Base-by-base conservation (phyloP, 2,329 filamentous ascomycete species). In the Sporothrix curviconia region DNA sequence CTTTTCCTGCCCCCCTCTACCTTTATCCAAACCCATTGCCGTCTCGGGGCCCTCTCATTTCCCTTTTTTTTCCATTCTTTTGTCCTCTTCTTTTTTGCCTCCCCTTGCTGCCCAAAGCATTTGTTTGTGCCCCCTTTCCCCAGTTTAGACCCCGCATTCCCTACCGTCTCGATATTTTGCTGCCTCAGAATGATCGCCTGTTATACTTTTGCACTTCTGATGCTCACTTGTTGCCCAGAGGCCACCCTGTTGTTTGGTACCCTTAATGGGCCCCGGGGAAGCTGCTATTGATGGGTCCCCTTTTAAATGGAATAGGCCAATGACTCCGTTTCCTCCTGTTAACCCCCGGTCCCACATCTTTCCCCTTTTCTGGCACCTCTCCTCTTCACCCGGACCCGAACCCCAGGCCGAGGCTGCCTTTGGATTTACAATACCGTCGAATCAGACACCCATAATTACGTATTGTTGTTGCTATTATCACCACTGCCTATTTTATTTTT, bases 241-340 rank as follows among this genome's bases (percentile, higher is more conserved):
- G 30, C 17, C 50, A 51, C 17, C 30, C 54, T n/a, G n/a, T n/a
- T n/a, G n/a, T 34, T 36, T 28, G 8, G 47, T 34, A 34, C n/a
- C 49, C 42, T 58, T 49, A 54, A 58, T 44, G 56, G 56, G 14
- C 36, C n/a, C n/a, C n/a, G n/a, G n/a, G n/a, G n/a, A n/a, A 34
- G 19, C 17, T 12, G 49, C 24, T 58, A 57, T 58, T 54, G 42
- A 5, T 46, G 15, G 19, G 4, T 24, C 39, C 25, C 25, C 42
- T 30, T n/a, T 46, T 30, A n/a, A n/a, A n/a, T n/a, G n/a, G n/a
- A n/a, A n/a, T n/a, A n/a, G n/a, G n/a, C n/a, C n/a, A n/a, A n/a
- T n/a, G n/a, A n/a, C n/a, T n/a, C n/a, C n/a, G n/a, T n/a, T n/a
- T n/a, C n/a, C n/a, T n/a, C n/a, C n/a, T n/a, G n/a, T 17, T 55